Conservation (phyloP, 331 rosid genomes). For the Saraca asoca region DNA sequence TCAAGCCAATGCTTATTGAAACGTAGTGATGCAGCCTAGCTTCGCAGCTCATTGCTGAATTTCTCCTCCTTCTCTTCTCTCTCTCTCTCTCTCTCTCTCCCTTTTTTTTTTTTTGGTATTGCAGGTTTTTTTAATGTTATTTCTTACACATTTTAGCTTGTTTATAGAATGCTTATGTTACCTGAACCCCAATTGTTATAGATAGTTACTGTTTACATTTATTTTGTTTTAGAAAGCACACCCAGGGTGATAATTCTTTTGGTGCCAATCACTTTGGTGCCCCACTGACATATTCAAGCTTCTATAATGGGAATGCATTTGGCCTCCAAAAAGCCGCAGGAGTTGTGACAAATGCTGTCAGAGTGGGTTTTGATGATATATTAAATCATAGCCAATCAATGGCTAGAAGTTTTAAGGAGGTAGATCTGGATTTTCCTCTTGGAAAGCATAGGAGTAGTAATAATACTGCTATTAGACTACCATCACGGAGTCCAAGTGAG, state of each 20-base stretch:
- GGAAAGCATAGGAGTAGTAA: conserved; percentile 63
- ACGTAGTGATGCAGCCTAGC: conserved; percentile 13
- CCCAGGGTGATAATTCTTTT: conserved; percentile 77
- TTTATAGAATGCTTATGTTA: conserved; percentile 27
- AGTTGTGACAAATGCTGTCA: conserved; percentile 57
- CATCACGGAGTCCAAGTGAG: conserved; percentile 60
- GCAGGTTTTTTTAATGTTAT: background rate
- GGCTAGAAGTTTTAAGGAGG: conserved; percentile 61
- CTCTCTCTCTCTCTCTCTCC: too few relatives aligned
- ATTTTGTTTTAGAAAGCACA: conserved; percentile 81
- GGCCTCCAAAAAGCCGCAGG: conserved; percentile 68
- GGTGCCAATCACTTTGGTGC: conserved; percentile 78
- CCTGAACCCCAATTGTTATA: conserved; percentile 44
- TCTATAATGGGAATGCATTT: conserved; percentile 57
- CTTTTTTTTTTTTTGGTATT: conserved; percentile 13
- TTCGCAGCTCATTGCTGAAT: conserved; percentile 14
- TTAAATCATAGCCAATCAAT: conserved; percentile 57
- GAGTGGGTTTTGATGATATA: conserved; percentile 71
- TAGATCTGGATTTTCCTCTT: conserved; percentile 53
- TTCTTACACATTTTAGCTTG: conserved; percentile 18
- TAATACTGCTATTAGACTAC: conserved; percentile 52
- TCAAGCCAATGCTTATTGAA: conserved; percentile 27
- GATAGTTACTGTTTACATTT: conserved; percentile 49
- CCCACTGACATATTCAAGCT: conserved; percentile 65
- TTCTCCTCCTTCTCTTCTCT: too few relatives aligned